Conservation (phyloP, 1,284 basidiomycete species). For the Trichosporon sp. region DNA sequence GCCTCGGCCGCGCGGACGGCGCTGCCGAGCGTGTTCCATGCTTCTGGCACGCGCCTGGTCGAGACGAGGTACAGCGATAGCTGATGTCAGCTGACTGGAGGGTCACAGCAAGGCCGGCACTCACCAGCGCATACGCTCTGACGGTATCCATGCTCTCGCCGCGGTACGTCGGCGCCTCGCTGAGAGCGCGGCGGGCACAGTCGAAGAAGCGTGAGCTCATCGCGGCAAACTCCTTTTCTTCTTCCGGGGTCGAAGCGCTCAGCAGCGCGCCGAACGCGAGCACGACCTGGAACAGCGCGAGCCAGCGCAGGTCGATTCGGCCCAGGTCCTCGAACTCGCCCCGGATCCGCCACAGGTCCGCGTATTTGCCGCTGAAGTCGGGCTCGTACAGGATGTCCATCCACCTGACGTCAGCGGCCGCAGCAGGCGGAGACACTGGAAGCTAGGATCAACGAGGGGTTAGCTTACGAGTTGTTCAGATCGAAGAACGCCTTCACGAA, state of each 20-base stretch:
- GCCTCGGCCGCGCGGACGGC: constrained; percentile 31
- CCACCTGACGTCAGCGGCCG: constrained; percentile 16
- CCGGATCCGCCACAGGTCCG: constrained; percentile 25
- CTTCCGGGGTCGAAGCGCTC: constrained; percentile 14
- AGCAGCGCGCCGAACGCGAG: constrained; percentile 35
- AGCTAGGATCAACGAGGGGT: background rate
- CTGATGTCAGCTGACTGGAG: constrained; percentile 14
- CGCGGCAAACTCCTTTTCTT: constrained; percentile 21
- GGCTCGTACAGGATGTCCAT: constrained; percentile 33
- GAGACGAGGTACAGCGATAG: constrained; percentile 29
- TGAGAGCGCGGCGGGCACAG: constrained; percentile 26
- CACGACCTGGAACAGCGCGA: constrained; percentile 33
- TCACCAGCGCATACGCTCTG: constrained; percentile 27
- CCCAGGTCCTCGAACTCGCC: constrained; percentile 27
- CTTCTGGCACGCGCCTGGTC: constrained; percentile 30
- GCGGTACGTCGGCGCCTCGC: constrained; percentile 28
- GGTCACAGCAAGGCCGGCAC: no score
- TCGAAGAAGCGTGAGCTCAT: constrained; percentile 25
- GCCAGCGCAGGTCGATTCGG: constrained; percentile 31
- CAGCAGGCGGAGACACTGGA: background rate
- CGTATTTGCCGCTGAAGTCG: constrained; percentile 28
- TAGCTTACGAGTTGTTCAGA: constrained; percentile 26
- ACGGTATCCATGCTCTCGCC: constrained; percentile 35
- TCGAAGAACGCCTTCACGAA: constrained; percentile 28
- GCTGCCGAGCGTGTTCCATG: constrained; percentile 33